Percentiles rank a stretch among this genome's conserved stretches.
Conservation (phyloP, 108 stramenopile genomes). For the Asterionellopsis glacialis region DNA sequence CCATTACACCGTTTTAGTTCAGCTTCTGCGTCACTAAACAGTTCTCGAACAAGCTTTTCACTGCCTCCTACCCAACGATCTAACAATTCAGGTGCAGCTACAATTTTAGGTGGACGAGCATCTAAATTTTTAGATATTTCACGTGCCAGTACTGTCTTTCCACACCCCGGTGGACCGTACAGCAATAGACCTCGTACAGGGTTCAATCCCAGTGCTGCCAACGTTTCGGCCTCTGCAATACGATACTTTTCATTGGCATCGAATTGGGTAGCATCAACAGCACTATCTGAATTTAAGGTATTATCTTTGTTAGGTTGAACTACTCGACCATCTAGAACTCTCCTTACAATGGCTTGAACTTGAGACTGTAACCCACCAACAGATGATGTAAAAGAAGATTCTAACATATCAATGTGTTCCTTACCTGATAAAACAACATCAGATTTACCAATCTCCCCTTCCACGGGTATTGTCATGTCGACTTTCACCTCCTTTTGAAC, state of each 20-base stretch:
- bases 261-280: not conserved
- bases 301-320: constrained; percentile 25
- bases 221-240: constrained; percentile 75
- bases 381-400: constrained; percentile 29
- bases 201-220: constrained; percentile 76
- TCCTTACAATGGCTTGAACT: constrained; percentile 65
- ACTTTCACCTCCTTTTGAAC: not conserved
- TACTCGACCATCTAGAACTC: constrained; percentile 72
- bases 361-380: constrained; percentile 68
- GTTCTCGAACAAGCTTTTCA: constrained; percentile 86
- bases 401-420: constrained; percentile 32
- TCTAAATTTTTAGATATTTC: constrained; percentile 85
- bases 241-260: not conserved
- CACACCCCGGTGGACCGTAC: constrained; percentile 86
- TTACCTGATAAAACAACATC: constrained; percentile 22
- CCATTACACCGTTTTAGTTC: constrained; percentile 69
- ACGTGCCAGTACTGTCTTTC: constrained; percentile 89
- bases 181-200: constrained; percentile 79
- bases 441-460: not conserved
- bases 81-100: constrained; percentile 91
- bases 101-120: constrained; percentile 88
- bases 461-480: not conserved
- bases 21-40: constrained; percentile 93
- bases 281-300: constrained; percentile 8
- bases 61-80: constrained; percentile 96